Evolutionary conservation across 768 basidiomycete genomes (phyloP).

Genomic region (Phaeolepiota aurea): DNA sequence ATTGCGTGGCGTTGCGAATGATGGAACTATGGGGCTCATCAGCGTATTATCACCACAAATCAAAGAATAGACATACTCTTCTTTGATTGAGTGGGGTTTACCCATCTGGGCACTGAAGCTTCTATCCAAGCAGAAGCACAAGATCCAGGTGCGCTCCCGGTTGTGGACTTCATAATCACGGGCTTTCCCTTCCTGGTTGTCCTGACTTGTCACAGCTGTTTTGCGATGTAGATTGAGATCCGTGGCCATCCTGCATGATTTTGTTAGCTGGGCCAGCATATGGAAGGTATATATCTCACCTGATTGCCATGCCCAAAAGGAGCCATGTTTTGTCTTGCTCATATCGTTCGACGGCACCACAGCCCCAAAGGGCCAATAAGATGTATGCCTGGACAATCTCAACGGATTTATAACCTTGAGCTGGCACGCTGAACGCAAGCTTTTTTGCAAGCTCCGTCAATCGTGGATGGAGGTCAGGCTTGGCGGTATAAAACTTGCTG

Average conservation of each 20-base stretch:
- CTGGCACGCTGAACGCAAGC: slow-evolving; percentile 82
- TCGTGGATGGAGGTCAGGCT: slow-evolving; percentile 73
- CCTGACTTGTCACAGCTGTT: slow-evolving; percentile 47
- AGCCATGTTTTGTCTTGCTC: slow-evolving; percentile 96
- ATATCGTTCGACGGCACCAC: slow-evolving; percentile 91
- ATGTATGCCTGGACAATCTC: slow-evolving; percentile 96
- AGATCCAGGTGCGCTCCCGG: slow-evolving; percentile 89
- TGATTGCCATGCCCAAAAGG: slow-evolving; percentile 77
- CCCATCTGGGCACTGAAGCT: slow-evolving; percentile 95
- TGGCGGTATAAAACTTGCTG: slow-evolving; percentile 77
- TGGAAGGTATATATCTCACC: slow-evolving; percentile 29
- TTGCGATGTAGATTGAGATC: slow-evolving; percentile 95
- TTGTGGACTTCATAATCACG: slow-evolving; percentile 86
- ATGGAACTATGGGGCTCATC: slow-evolving; percentile 49
- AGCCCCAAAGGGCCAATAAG: slow-evolving; percentile 82
- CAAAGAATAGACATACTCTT: slow-evolving; percentile 59
- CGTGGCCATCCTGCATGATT: slow-evolving; percentile 70
- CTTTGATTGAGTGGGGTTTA: slow-evolving; percentile 86
- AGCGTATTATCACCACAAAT: neutral
- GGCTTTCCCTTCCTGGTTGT: slow-evolving; percentile 72
- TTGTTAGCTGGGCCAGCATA: neutral
- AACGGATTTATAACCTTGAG: slow-evolving; percentile 83
- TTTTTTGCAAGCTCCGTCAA: slow-evolving; percentile 80
- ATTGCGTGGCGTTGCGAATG: slow-evolving; percentile 73
- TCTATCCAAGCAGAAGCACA: slow-evolving; percentile 81